These are phyloP conservation scores for Epicoccum sorghinum DNA, from an alignment of 2,329 filamentous ascomycete species.

Conservation along the genomic window DNA sequence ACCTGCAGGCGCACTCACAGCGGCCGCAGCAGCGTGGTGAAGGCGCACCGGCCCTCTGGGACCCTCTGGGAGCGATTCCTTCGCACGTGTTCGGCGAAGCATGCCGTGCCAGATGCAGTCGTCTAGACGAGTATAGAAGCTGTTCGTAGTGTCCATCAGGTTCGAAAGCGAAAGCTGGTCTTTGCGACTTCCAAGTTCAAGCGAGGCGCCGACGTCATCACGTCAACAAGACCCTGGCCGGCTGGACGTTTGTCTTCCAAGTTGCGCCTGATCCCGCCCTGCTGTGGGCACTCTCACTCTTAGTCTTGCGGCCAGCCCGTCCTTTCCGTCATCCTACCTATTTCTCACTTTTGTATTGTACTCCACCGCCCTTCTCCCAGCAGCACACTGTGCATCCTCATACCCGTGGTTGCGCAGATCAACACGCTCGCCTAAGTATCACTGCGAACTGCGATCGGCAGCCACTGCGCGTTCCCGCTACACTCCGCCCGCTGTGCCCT, in stretches of 20 bases:
- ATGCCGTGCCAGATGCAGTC: background rate
- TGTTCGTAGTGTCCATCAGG: background rate
- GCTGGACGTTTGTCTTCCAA: constrained; percentile 4
- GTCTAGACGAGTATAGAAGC: background rate
- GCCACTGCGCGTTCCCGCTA: constrained; percentile 24
- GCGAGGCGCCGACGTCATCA: background rate
- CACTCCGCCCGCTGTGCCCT: constrained; percentile 17
- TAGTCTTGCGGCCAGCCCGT: constrained; percentile 5
- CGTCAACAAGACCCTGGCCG: background rate
- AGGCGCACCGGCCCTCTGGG: background rate
- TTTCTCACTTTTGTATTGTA: background rate
- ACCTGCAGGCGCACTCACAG: constrained; percentile 4
- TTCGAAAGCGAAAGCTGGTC: background rate
- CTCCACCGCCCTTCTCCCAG: constrained; percentile 1
- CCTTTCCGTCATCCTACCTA: constrained; percentile 15
- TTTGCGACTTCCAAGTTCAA: constrained; percentile 3
- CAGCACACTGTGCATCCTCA: constrained; percentile 12
- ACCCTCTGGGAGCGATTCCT: background rate
- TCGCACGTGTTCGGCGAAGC: background rate
- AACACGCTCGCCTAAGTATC: constrained; percentile 20
- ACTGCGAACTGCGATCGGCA: constrained; percentile 26
- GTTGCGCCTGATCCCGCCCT: constrained; percentile 15
- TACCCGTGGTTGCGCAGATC: constrained; percentile 20
- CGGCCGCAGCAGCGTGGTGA: constrained; percentile 6
- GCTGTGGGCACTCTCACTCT: background rate